Conservation (phyloP, 1,284 basidiomycete species). For the Melanopsichium pennsylvanicum region DNA sequence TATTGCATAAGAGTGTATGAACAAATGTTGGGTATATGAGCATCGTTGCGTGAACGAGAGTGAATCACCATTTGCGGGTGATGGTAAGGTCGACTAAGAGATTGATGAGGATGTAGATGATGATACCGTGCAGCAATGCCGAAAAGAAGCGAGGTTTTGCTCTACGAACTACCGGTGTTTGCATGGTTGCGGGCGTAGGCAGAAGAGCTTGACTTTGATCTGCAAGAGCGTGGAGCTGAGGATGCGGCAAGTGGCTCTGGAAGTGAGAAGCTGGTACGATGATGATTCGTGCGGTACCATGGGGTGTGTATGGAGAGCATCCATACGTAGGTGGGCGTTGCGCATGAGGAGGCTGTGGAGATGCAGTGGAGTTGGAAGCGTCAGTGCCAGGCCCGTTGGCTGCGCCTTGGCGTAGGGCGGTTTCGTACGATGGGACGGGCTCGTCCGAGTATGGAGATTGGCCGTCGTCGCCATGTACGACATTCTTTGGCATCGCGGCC, state of each 20-base stretch:
- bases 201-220: slow-evolving; percentile 11
- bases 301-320: slow-evolving; percentile 33
- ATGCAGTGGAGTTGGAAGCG: slow-evolving; percentile 5
- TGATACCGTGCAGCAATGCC: slow-evolving; percentile 26
- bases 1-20: not conserved
- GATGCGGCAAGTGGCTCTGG: not conserved
- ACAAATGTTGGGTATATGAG: too few species aligned
- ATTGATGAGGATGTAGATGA: slow-evolving; percentile 45
- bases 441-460: slow-evolving; percentile 19
- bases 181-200: slow-evolving; percentile 12
- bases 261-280: slow-evolving; percentile 34
- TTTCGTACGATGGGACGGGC: slow-evolving; percentile 45
- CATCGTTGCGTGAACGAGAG: too few species aligned
- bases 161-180: slow-evolving; percentile 5
- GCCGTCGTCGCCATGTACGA: not conserved
- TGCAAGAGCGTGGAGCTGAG: slow-evolving; percentile 3
- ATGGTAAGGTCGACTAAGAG: slow-evolving; percentile 22
- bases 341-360: not conserved
- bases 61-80: too few species aligned
- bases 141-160: slow-evolving; percentile 32
- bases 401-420: slow-evolving; percentile 33
- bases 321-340: slow-evolving; percentile 23
- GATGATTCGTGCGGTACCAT: slow-evolving; percentile 36
- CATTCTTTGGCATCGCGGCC: not conserved
- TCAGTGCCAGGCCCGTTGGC: slow-evolving; percentile 17